Evolutionary conservation across 495 filamentous ascomycete genomes (phyloP).

Genomic region (Talaromyces stipitatus): DNA sequence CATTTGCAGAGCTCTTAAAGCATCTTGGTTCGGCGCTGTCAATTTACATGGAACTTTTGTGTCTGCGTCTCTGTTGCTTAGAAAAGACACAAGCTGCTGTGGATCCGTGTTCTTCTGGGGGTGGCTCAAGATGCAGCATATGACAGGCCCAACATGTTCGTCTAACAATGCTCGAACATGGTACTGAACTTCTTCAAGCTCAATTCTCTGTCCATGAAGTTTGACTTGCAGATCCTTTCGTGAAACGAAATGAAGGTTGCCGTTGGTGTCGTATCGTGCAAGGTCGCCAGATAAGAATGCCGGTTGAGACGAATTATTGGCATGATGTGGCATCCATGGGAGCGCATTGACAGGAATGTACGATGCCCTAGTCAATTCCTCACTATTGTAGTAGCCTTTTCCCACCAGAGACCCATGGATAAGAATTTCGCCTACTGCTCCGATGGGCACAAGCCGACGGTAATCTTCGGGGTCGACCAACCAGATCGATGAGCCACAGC

Average conservation of each 20-base stretch:
- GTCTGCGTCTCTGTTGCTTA: too few species aligned
- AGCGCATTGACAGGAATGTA: constrained; percentile 22
- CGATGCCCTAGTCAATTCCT: constrained; percentile 16
- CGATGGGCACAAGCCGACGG: constrained; percentile 25
- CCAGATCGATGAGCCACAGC: constrained; percentile 16
- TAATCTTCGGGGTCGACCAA: constrained; percentile 13
- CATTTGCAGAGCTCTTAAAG: not conserved
- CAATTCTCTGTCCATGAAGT: constrained; percentile 33
- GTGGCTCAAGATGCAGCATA: too few species aligned
- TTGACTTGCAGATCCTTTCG: constrained; percentile 42
- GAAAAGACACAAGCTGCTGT: too few species aligned
- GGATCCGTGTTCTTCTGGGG: too few species aligned
- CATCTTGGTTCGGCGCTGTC: not conserved
- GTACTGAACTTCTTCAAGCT: constrained; percentile 34
- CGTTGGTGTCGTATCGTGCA: constrained; percentile 20
- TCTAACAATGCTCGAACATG: constrained; percentile 4
- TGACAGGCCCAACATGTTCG: not conserved
- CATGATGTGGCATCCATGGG: too few species aligned
- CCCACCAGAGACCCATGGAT: constrained; percentile 31
- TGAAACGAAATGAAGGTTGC: constrained; percentile 31
- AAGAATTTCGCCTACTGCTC: constrained; percentile 38
- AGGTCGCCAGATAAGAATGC: constrained; percentile 26
- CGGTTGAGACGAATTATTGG: constrained; percentile 42
- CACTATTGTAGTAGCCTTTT: constrained; percentile 13
- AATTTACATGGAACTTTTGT: too few species aligned